Percentiles rank a stretch among this genome's conserved stretches.
Conservation (phyloP, 495 filamentous ascomycete species). For the Entonaema liquescens region DNA sequence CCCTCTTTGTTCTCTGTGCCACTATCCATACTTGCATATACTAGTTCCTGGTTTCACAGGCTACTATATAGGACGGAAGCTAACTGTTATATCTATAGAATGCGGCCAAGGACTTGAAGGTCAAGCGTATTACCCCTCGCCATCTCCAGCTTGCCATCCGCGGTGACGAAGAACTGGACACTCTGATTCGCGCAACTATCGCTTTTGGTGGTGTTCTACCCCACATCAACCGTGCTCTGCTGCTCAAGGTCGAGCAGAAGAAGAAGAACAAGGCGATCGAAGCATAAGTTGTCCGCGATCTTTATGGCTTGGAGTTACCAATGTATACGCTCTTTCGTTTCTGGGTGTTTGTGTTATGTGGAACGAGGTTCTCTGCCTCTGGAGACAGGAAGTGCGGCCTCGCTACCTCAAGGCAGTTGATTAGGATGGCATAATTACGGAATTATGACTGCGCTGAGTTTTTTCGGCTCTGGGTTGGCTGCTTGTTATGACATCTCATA, state of each 20-base stretch:
- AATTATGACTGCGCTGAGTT: constrained; percentile 22
- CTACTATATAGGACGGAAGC: neutral
- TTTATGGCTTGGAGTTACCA: constrained; percentile 12
- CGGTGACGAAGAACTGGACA: constrained; percentile 98
- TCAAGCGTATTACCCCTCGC: constrained; percentile 99
- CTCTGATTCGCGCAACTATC: constrained; percentile 95
- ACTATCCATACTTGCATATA: neutral
- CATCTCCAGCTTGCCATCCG: constrained; percentile 98
- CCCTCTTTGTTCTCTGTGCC: constrained; percentile 20
- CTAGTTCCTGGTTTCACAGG: neutral
- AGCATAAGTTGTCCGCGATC: constrained; percentile 49
- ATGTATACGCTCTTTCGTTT: constrained; percentile 28
- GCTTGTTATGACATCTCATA: neutral
- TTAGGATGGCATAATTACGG: constrained; percentile 31
- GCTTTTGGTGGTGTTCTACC: constrained; percentile 98
- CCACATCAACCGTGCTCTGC: constrained; percentile 96
- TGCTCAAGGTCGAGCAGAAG: constrained; percentile 99
- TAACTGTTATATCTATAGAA: constrained; percentile 62
- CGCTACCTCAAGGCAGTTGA: constrained; percentile 21
- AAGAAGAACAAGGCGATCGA: constrained; percentile 85
- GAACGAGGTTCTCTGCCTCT: constrained; percentile 18
- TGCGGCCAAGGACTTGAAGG: constrained; percentile 98
- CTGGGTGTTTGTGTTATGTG: constrained; percentile 27
- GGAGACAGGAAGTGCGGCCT: constrained; percentile 5
- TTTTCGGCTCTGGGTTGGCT: constrained; percentile 8